Percentiles rank a stretch among this genome's conserved stretches.
Evolutionary conservation across 2,329 filamentous ascomycete genomes (phyloP).

Genomic region (Botryotinia narcissicola): DNA sequence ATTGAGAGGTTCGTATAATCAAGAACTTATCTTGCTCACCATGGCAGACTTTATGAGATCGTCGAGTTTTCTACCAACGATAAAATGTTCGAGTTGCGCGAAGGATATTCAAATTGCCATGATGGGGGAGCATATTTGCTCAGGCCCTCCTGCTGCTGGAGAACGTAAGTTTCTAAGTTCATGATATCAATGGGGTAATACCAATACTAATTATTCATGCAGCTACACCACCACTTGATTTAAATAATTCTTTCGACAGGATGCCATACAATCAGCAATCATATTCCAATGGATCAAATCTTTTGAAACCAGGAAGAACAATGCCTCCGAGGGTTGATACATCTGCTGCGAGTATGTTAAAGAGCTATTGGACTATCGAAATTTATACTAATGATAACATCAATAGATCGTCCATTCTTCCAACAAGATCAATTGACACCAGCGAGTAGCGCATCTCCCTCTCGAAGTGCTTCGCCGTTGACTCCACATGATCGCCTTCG

Average conservation of each 20-base stretch:
- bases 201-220: slow-evolving; percentile 21
- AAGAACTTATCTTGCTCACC: not conserved
- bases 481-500: slow-evolving; percentile 50
- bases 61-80: slow-evolving; percentile 72
- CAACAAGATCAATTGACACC: slow-evolving; percentile 61
- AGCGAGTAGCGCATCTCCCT: slow-evolving; percentile 55
- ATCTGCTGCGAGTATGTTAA: slow-evolving; percentile 50
- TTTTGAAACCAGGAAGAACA: slow-evolving; percentile 42
- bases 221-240: slow-evolving; percentile 38
- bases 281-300: slow-evolving; percentile 29
- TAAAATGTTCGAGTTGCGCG: slow-evolving; percentile 84
- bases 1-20: not conserved
- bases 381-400: slow-evolving; percentile 14
- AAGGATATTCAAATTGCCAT: slow-evolving; percentile 76
- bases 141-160: slow-evolving; percentile 44
- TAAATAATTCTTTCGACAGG: slow-evolving; percentile 28
- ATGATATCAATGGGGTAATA: not conserved
- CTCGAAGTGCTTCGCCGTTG: slow-evolving; percentile 61
- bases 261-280: slow-evolving; percentile 30
- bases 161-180: slow-evolving; percentile 42
- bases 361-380: not conserved
- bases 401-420: slow-evolving; percentile 52
- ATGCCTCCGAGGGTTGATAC: slow-evolving; percentile 51
- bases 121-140: slow-evolving; percentile 83
- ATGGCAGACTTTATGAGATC: slow-evolving; percentile 43